Evolutionary conservation across 441 rosid genomes (phyloP).

Genomic region (Croton setiger): DNA sequence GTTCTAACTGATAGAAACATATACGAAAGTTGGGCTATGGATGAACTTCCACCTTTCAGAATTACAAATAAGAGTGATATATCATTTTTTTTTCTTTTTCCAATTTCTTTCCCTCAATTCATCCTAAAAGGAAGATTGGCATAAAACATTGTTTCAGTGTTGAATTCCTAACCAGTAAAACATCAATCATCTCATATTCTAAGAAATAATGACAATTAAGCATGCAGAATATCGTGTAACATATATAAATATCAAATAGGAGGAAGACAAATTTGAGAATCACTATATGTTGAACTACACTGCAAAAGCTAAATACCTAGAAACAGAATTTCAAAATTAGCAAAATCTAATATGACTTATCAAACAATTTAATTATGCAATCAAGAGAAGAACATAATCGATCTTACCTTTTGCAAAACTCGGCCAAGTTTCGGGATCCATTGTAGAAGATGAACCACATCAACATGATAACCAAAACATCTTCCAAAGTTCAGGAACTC

Average conservation of each 20-base stretch:
- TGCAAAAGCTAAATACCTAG: neutral
- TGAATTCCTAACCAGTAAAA: too few relatives aligned
- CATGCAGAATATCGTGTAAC: neutral
- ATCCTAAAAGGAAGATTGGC: neutral
- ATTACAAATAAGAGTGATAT: neutral
- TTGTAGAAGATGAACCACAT: constrained; percentile 89
- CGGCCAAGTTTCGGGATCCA: constrained; percentile 57
- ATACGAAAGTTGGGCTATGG: neutral
- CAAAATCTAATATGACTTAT: neutral
- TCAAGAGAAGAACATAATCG: neutral
- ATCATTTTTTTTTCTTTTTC: neutral
- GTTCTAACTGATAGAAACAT: neutral
- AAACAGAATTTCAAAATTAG: neutral
- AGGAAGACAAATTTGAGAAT: neutral
- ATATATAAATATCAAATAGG: neutral
- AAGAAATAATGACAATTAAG: too few relatives aligned
- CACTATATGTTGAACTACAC: neutral
- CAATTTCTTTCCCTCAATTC: neutral
- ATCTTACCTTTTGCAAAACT: constrained; percentile 61
- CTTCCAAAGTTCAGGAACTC: constrained; percentile 51
- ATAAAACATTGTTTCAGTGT: too few relatives aligned
- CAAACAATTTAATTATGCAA: neutral
- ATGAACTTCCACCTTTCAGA: neutral
- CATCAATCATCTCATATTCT: too few relatives aligned
- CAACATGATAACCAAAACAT: constrained; percentile 72